Evolutionary conservation across 148 eudicot species (phyloP).

Genomic region (Polygonum maritimum): DNA sequence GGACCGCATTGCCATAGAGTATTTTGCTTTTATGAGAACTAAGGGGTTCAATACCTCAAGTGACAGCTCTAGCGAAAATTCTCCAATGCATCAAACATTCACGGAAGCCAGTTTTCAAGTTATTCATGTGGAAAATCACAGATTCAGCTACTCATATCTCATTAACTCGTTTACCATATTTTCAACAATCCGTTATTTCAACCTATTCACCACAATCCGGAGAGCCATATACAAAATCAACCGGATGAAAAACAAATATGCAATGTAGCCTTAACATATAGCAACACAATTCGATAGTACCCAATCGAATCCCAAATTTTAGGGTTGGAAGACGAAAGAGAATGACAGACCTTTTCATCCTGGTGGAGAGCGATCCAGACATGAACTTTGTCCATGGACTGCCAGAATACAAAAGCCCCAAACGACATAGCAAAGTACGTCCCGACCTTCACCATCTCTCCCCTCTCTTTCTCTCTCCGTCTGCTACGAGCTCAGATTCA

Average conservation of each 20-base stretch:
- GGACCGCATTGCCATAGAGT: background rate
- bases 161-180: background rate
- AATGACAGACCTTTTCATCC: constrained; percentile 64
- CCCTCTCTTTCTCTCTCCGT: constrained; percentile 16
- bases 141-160: background rate
- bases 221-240: background rate
- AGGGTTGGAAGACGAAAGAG: constrained; percentile 14
- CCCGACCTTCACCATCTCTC: constrained; percentile 53
- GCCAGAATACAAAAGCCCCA: constrained; percentile 81
- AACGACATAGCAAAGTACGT: constrained; percentile 72
- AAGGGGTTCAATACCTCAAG: background rate
- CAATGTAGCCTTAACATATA: background rate
- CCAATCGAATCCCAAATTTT: background rate
- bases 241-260: background rate
- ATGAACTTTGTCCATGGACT: constrained; percentile 88
- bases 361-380: constrained; percentile 98
- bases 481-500: constrained; percentile 7
- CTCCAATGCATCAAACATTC: background rate
- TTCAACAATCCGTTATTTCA: background rate
- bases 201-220: background rate
- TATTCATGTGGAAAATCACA: background rate
- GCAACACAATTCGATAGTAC: background rate
- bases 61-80: background rate
- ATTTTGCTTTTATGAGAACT: background rate
- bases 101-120: background rate